Percentiles rank a stretch among this genome's conserved stretches.
These are phyloP conservation scores for Pseudogymnoascus sp. DNA, from an alignment of 2,329 filamentous ascomycete species.

Conservation along the genomic window DNA sequence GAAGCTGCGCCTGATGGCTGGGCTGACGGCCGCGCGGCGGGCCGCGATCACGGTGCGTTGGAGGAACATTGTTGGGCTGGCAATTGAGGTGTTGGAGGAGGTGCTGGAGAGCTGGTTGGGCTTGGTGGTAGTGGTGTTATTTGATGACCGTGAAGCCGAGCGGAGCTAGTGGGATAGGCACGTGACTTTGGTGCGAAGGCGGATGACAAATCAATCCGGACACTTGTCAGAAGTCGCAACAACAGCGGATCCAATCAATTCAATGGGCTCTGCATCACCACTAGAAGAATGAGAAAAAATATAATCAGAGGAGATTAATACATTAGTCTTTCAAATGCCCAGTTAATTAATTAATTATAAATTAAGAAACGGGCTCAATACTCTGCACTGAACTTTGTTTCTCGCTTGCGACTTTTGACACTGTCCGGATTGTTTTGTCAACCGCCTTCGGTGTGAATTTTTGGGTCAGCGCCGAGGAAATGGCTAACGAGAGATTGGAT, in stretches of 20 bases:
- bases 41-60: conserved; percentile 56
- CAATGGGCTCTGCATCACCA: no score
- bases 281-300: no score
- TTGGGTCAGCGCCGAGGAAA: conserved; percentile 1
- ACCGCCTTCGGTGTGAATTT: background rate
- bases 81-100: conserved; percentile 24
- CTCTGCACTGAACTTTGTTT: no score
- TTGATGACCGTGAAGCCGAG: conserved; percentile 9
- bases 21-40: conserved; percentile 50
- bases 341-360: no score
- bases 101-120: conserved; percentile 9
- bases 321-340: no score
- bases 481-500: conserved; percentile 5
- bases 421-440: no score
- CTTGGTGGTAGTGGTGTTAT: conserved; percentile 8
- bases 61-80: conserved; percentile 49
- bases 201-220: no score
- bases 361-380: no score
- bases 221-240: no score
- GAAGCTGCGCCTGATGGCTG: conserved; percentile 52
- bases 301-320: no score
- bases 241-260: no score
- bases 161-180: conserved; percentile 7
- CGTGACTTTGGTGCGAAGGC: background rate
- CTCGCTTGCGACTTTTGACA: no score